Conservation (phyloP, 495 filamentous ascomycete species). For the Extremus antarcticus region DNA sequence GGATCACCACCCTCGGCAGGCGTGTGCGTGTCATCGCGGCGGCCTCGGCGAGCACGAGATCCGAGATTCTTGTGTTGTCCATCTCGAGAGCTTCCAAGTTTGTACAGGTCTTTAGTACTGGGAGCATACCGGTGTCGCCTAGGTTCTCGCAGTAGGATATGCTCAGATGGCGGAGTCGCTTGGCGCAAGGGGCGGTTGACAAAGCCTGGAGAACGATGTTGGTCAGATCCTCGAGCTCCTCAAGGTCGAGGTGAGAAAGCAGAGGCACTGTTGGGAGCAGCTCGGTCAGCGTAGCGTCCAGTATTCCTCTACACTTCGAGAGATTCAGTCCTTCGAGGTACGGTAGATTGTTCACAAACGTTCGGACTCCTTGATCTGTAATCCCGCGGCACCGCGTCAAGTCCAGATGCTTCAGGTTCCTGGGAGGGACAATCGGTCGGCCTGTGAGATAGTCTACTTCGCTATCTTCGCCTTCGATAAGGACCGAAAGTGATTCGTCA, state of each 20-base stretch:
- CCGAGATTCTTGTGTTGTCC: slow-evolving; percentile 88
- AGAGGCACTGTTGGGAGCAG: slow-evolving; percentile 63
- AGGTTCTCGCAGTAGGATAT: slow-evolving; percentile 82
- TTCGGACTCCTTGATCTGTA: slow-evolving; percentile 56
- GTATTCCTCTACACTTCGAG: slow-evolving; percentile 56
- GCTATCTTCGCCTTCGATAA: slow-evolving; percentile 63
- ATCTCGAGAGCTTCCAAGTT: slow-evolving; percentile 63
- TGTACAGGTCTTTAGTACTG: slow-evolving; percentile 63
- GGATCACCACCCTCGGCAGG: slow-evolving; percentile 34
- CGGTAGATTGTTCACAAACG: slow-evolving; percentile 64
- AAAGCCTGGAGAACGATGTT: slow-evolving; percentile 62
- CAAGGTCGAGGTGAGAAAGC: slow-evolving; percentile 80
- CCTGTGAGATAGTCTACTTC: slow-evolving; percentile 69
- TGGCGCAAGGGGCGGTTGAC: slow-evolving; percentile 61
- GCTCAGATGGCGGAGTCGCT: slow-evolving; percentile 63
- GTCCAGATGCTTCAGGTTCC: slow-evolving; percentile 75
- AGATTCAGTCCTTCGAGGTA: slow-evolving; percentile 72
- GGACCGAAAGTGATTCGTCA: slow-evolving; percentile 56
- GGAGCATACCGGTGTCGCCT: slow-evolving; percentile 75
- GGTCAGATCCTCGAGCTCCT: slow-evolving; percentile 69
- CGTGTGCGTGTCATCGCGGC: slow-evolving; percentile 62
- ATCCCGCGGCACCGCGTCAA: slow-evolving; percentile 65
- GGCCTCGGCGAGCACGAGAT: slow-evolving; percentile 80
- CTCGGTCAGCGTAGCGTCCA: slow-evolving; percentile 59
- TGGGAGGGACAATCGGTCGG: slow-evolving; percentile 62